Evolutionary conservation across 768 basidiomycete species (phyloP).

Genomic region (Boletus fagicola): DNA sequence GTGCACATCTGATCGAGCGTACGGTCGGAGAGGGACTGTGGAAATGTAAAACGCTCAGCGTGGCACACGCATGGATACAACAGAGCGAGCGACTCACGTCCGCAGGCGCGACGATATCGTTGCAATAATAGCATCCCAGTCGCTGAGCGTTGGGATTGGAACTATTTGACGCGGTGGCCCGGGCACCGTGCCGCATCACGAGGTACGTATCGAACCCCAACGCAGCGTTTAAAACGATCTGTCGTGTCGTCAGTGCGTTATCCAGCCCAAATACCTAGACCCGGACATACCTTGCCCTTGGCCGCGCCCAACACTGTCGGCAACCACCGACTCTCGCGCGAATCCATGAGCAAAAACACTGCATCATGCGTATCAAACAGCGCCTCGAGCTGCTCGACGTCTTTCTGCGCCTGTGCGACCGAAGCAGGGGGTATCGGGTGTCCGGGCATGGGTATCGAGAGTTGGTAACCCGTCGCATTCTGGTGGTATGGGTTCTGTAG

Average conservation of each 20-base stretch:
- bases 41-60: not conserved
- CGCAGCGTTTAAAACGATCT: conserved; percentile 94
- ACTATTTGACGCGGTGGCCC: conserved; percentile 32
- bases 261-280: not conserved
- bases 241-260: not conserved
- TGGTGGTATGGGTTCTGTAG: conserved; percentile 28
- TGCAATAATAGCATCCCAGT: conserved; percentile 97
- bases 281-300: conserved; percentile 71
- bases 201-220: conserved; percentile 95
- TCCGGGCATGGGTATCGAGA: conserved; percentile 96
- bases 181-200: conserved; percentile 93
- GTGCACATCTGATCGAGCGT: conserved; percentile 99
- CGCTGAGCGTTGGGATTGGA: conserved; percentile 30
- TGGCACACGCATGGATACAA: not conserved
- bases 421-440: conserved; percentile 76
- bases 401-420: conserved; percentile 56
- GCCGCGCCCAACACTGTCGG: conserved; percentile 85
- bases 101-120: conserved; percentile 94
- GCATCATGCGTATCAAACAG: conserved; percentile 87
- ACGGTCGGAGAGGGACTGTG: conserved; percentile 72
- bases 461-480: conserved; percentile 76
- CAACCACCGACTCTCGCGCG: conserved; percentile 95
- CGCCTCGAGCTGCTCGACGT: conserved; percentile 69
- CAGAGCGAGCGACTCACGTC: conserved; percentile 57
- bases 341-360: conserved; percentile 95